These are phyloP conservation scores for Apiospora malaysiana DNA, from an alignment of 2,329 filamentous ascomycete species.

Conservation along the genomic window DNA sequence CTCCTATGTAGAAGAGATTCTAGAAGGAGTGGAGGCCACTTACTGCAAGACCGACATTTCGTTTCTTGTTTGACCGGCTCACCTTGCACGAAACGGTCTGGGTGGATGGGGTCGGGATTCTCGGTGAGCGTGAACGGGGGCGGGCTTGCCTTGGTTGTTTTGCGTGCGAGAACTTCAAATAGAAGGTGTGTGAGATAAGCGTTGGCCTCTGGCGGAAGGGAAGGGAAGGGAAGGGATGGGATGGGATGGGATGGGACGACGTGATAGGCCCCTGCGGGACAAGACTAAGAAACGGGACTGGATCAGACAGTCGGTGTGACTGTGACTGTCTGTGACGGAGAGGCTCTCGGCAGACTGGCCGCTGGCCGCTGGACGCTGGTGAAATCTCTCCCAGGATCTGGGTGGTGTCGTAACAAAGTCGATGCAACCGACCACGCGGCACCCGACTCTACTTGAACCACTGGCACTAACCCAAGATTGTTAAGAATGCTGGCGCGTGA, in stretches of 20 bases:
- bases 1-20: no score
- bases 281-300: slow-evolving; percentile 17
- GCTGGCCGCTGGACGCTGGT: background rate
- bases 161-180: no score
- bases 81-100: slow-evolving; percentile 2
- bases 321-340: background rate
- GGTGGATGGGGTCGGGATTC: slow-evolving; percentile 17
- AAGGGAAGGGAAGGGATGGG: background rate
- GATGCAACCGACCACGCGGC: slow-evolving; percentile 10
- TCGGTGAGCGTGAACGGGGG: slow-evolving; percentile 3
- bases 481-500: background rate
- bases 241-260: no score
- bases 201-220: background rate
- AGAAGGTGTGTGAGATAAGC: background rate
- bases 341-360: background rate
- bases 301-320: slow-evolving; percentile 19
- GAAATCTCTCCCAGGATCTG: slow-evolving; percentile 6
- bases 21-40: slow-evolving; percentile 16
- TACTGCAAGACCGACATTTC: slow-evolving; percentile 21
- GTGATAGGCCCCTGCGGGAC: slow-evolving; percentile 16
- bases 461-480: background rate
- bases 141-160: no score
- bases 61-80: slow-evolving; percentile 6
- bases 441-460: background rate
- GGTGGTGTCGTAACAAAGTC: background rate